Evolutionary conservation across 2,329 filamentous ascomycete genomes (phyloP).

Genomic region (Verticillium albo-atrum): DNA sequence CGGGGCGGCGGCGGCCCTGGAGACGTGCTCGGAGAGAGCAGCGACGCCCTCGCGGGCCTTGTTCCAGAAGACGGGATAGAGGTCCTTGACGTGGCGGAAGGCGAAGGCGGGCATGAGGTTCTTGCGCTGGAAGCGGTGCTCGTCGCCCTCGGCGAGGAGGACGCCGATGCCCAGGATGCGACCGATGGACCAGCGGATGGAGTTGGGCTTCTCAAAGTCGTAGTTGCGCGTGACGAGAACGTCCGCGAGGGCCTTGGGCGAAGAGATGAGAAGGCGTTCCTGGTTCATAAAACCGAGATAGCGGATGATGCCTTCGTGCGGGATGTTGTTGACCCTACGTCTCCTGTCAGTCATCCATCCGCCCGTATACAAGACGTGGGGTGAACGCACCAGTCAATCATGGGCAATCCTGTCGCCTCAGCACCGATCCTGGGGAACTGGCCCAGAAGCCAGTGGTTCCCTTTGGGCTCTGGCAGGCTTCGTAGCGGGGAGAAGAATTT

Average conservation of each 20-base stretch:
- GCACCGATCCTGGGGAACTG: constrained; percentile 36
- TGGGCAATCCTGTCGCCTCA: constrained; percentile 37
- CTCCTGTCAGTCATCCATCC: constrained; percentile 13
- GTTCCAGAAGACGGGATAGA: constrained; percentile 80
- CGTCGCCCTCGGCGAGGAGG: constrained; percentile 82
- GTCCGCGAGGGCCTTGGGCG: constrained; percentile 63
- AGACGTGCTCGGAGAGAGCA: constrained; percentile 48
- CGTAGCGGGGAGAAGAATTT: constrained; percentile 45
- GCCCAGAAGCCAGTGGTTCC: constrained; percentile 42
- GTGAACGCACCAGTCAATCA: constrained; percentile 41
- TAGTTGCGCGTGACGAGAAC: constrained; percentile 66
- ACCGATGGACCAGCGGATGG: constrained; percentile 51
- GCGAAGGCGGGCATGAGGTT: constrained; percentile 77
- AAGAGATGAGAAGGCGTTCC: constrained; percentile 58
- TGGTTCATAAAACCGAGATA: constrained; percentile 59
- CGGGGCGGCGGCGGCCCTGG: constrained; percentile 25
- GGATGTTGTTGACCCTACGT: constrained; percentile 54
- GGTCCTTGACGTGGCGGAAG: constrained; percentile 79
- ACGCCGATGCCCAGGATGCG: constrained; percentile 67
- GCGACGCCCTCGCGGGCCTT: constrained; percentile 67
- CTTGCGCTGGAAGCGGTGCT: constrained; percentile 78
- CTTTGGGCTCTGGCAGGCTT: constrained; percentile 38
- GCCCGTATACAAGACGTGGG: background rate
- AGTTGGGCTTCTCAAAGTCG: constrained; percentile 60
- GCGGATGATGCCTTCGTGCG: constrained; percentile 65